These are phyloP conservation scores for Ceratobasidium sp. DNA, from an alignment of 1,284 basidiomycete genomes.

Conservation along the genomic window DNA sequence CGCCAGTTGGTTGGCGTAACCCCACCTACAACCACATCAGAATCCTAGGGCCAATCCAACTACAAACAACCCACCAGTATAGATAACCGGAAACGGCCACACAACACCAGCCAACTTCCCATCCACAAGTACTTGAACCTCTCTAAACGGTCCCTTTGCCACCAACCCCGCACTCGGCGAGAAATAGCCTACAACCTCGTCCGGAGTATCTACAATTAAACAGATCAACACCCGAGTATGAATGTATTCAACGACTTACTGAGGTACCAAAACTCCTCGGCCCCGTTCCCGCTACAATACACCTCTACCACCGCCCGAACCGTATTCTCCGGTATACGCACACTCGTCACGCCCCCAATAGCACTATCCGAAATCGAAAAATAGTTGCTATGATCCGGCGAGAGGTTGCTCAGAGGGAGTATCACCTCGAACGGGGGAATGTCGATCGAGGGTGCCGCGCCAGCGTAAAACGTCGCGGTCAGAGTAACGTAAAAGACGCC, in stretches of 20 bases:
- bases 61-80: constrained; percentile 44
- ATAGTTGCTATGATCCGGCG: constrained; percentile 56
- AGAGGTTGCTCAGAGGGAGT: constrained; percentile 48
- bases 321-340: constrained; percentile 42
- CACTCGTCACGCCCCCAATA: constrained; percentile 17
- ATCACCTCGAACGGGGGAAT: constrained; percentile 43
- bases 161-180: constrained; percentile 35
- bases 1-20: constrained; percentile 51
- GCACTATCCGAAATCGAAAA: constrained; percentile 51
- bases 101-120: constrained; percentile 48
- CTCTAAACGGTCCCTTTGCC: constrained; percentile 50
- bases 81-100: constrained; percentile 51
- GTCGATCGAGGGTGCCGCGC: neutral
- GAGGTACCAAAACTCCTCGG: constrained; percentile 51
- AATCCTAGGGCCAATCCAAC: neutral
- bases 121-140: constrained; percentile 51
- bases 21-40: constrained; percentile 40
- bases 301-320: constrained; percentile 48
- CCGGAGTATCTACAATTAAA: constrained; percentile 42
- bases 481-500: constrained; percentile 46
- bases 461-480: constrained; percentile 46
- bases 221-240: neutral
- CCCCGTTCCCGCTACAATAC: constrained; percentile 47
- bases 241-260: constrained; percentile 21
- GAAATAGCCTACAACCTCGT: constrained; percentile 41